Evolutionary conservation across 2,329 filamentous ascomycete species (phyloP).

Genomic region (Nothophoma quercina): DNA sequence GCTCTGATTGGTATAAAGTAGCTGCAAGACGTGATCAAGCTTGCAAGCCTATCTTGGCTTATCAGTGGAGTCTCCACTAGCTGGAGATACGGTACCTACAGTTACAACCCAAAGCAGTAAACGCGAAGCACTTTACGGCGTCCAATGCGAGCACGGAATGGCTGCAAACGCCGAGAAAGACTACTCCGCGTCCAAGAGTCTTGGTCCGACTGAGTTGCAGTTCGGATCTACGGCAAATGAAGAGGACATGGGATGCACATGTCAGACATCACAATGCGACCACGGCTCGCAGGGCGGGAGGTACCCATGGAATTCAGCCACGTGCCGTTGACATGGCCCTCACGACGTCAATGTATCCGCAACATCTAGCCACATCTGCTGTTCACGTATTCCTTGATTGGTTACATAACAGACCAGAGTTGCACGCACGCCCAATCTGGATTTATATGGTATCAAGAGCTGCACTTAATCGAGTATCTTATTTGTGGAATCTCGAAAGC

Average conservation of each 20-base stretch:
- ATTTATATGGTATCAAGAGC: too few species aligned
- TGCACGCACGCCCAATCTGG: too few species aligned
- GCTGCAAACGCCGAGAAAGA: not conserved
- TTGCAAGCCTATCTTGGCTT: constrained; percentile 11
- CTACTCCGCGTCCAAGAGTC: constrained; percentile 10
- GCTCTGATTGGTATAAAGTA: constrained; percentile 4
- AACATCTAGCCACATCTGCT: too few species aligned
- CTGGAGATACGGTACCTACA: constrained; percentile 10
- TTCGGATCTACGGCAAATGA: not conserved
- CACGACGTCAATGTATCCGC: too few species aligned
- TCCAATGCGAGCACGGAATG: not conserved
- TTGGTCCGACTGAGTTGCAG: not conserved
- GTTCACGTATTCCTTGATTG: too few species aligned
- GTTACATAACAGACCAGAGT: too few species aligned
- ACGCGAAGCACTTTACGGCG: constrained; percentile 5
- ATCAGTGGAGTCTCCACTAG: constrained; percentile 4
- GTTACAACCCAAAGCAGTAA: not conserved
- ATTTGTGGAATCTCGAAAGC: too few species aligned
- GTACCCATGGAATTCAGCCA: too few species aligned
- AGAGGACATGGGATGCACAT: not conserved
- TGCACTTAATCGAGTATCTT: too few species aligned
- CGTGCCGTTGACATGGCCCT: too few species aligned
- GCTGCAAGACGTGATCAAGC: constrained; percentile 6
- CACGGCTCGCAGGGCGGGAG: too few species aligned
- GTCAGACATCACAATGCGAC: not conserved